Base-by-base conservation (phyloP, 1,284 basidiomycete genomes). In the Leccinum discolor region DNA sequence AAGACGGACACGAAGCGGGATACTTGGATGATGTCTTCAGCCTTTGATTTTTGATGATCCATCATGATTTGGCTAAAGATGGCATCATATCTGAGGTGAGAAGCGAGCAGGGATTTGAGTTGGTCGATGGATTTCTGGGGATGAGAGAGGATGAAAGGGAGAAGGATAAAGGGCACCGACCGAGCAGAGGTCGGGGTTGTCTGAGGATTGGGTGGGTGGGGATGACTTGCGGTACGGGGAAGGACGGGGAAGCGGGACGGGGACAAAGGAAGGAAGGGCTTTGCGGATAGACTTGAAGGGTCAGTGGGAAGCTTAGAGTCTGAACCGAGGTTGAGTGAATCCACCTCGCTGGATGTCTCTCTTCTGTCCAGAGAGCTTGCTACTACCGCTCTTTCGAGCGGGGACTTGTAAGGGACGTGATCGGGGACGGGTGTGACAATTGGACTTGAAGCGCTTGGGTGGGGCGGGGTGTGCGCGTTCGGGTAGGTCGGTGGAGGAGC, bases 371-470 rank as follows among this genome's bases (percentile, higher is more conserved):
- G 63, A 38, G 66, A 23, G 2, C 35, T 11, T 10, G 65, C 56
- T 32, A 32, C 29, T 61, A 23, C 62, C 60, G 18, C 3, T 21
- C 63, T 67, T 56, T 69, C 18, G 14, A 60, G 16, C 21, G 44
- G 61, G 50, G 68, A 68, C 47, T 47, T 47, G 44, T 47, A 10
- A 18, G 10, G n/a, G 29, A 73, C 18, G 61, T 82, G 82, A 70
- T 85, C 84, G 68, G 82, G 82, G 59, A 79, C 74, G 2, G 70
- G 68, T 5, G 65, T 65, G 8, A 61, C 29, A 23, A 23, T 74
- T 71, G 23, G 73, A 76, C 64, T 82, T 86, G 38, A 78, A 74
- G n/a, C 84, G 80, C 69, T 87, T 87, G 6, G 71, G 65, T 5
- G 76, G 68, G 2, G 78, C 73, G 29, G 79, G 77, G 2, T 74